Evolutionary conservation across 1,284 basidiomycete genomes (phyloP), one percentile per base, ranked within the genome.

Genomic region (Heterobasidion irregulare): DNA sequence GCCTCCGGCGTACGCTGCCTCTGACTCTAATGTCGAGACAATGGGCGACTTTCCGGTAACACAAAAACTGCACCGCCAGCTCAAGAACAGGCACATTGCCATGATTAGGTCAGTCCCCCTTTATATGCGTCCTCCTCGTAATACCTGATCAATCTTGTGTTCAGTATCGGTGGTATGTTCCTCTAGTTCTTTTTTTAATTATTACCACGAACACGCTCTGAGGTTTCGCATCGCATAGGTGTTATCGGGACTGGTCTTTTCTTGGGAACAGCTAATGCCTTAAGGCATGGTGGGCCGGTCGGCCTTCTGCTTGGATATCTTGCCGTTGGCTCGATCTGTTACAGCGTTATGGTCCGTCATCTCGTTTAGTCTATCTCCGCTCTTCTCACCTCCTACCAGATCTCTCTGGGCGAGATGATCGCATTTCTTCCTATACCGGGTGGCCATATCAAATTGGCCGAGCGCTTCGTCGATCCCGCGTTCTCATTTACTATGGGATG

Each of bases 401-500:
- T 78, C 49, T 78, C 75, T 1, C 69, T 79, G 7, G 77, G 78
- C 49, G 79, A 80, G 64, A 86, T 88, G 84, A 71, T 86, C 55
- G 78, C 84, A 0, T 87, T 78, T 62, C 76, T 89, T 8, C 85
- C 83, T n/a, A 78, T 84, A 57, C 76, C 83, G 13, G 82, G 82
- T 57, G 82, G 86, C 53, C 86, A 87, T 67, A 84, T 89, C 66
- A 78, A 72, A 59, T 74, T 89, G 53, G 79, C 86, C 3, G 78
- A 79, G 56, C 82, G 87, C 15, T 89, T 89, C 65, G 81, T 89
- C 35, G 79, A 88, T 62, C 82, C 82, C 10, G 82, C 84, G 3
- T 69, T 89, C 50, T 80, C 82, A 0, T 87, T 87, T 62, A 76
- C 83, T 36, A 79, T 83, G 80, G 67, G 84, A 15, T 88, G 83